Percentiles rank a stretch among this genome's conserved stretches.
These are phyloP conservation scores for Symbiodinium natans DNA, from an alignment of 73 alveolate genomes.

Conservation along the genomic window DNA sequence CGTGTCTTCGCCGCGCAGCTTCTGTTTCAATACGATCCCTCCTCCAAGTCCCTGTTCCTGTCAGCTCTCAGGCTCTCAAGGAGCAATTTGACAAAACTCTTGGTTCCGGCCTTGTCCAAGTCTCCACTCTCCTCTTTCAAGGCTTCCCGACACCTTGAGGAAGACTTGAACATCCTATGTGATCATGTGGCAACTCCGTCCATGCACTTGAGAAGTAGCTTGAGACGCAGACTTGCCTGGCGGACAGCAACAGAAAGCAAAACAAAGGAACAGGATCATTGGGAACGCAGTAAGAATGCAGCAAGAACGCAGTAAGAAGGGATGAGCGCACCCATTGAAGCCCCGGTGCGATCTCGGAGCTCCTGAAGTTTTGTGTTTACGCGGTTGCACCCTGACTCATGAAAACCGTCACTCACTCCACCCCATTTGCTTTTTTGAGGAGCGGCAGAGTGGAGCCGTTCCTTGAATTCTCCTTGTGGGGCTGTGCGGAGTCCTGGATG, in stretches of 20 bases:
- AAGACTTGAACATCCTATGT: background rate
- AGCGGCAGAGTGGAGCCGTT: no score
- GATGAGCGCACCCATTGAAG: slow-evolving; percentile 76
- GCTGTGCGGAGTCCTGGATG: no score
- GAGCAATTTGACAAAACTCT: no score
- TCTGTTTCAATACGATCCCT: no score
- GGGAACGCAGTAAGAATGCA: background rate
- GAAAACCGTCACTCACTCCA: background rate
- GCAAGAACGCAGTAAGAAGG: background rate
- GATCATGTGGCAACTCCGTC: no score
- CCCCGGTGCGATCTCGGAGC: slow-evolving; percentile 79
- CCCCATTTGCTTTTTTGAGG: no score
- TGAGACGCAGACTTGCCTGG: slow-evolving; percentile 66
- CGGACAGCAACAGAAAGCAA: background rate
- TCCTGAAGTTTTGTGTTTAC: background rate
- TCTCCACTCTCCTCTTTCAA: slow-evolving; percentile 69
- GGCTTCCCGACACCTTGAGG: slow-evolving; percentile 74
- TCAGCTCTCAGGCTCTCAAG: no score
- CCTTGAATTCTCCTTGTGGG: no score
- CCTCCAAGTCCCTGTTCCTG: no score
- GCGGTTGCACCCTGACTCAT: background rate
- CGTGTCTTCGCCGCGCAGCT: no score
- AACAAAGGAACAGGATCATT: background rate
- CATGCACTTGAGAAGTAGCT: background rate
- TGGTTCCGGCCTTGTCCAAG: slow-evolving; percentile 73